Conservation (phyloP, 257 asterid species). For the Solanum pennellii region DNA sequence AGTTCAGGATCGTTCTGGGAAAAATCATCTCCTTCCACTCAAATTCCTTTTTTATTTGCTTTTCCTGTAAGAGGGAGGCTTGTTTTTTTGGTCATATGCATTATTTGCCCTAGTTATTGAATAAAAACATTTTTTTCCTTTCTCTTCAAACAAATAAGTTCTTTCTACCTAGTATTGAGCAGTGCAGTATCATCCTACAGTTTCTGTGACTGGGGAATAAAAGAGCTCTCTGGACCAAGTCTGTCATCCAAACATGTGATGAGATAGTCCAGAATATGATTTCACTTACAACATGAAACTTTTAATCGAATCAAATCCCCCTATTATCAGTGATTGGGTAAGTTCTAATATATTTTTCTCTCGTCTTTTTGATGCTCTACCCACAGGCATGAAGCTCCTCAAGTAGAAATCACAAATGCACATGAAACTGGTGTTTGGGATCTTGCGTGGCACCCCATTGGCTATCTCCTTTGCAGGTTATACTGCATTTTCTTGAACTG, state of each 20-base stretch:
- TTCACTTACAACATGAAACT: background rate
- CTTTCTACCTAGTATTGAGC: background rate
- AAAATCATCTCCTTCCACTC: background rate
- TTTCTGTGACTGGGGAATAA: background rate
- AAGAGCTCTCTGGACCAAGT: background rate
- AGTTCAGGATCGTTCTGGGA: background rate
- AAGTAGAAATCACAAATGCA: conserved; percentile 81
- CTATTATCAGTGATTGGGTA: background rate
- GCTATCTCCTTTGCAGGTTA: conserved; percentile 93
- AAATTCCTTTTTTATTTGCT: background rate
- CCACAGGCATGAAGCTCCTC: conserved; percentile 93
- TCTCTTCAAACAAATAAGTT: background rate
- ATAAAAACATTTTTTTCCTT: background rate
- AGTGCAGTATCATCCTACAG: background rate
- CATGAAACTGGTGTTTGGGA: conserved; percentile 98
- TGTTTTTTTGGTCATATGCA: background rate
- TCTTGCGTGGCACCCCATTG: conserved; percentile 99
- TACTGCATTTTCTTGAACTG: background rate
- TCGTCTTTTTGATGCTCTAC: conserved; percentile 4
- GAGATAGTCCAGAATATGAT: background rate
- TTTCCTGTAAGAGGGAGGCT: background rate
- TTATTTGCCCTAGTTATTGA: background rate
- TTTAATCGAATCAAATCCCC: background rate
- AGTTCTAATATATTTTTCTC: background rate
- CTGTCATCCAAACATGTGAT: background rate